Base-by-base conservation (phyloP, 129 eudicot genomes). In the Chrysanthemum makinoi region DNA sequence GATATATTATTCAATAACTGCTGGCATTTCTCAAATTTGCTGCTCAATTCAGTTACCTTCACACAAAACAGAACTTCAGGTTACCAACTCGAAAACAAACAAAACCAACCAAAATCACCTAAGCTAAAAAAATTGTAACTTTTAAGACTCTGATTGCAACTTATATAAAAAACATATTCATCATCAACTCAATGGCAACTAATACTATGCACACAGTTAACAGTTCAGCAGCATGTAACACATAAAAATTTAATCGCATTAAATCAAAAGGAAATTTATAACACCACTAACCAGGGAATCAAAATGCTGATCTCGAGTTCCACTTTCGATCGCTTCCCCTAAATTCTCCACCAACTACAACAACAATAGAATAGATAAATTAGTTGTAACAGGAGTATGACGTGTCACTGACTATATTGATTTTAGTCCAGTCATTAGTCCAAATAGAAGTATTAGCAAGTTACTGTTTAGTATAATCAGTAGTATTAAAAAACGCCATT, bases 321-420 rank as follows among this genome's bases (percentile, higher is more conserved):
- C 99, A 66, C 79, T 94, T 66, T 94, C 99, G 57, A 84, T 76
- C 0, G 84, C 93, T 46, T 88, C 96, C 0, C 91, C 93, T 43
- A 94, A 87, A 80, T 90, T 90, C 92, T 94, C 99, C 91, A 89
- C 99, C 85, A 90, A 78, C 99, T 94, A 81, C 2, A 77, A 61
- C n/a, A n/a, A n/a, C 6, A 68, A 46, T 48, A 35, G 62, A 56
- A 57, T 17, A 0, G n/a, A 48, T 22, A 15, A 28, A 8, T 39
- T 39, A 6, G 10, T 6, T 7, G 10, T 33, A 39, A 39, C 46
- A 39, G 46, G 10, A 39, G 10, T n/a, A n/a, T 28, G 33, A 28
- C 33, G 33, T 28, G 33, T 28, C 3, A 28, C 33, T 28, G 33
- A 28, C 33, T 28, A 28, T 2, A n/a, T 2, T 22, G 1, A 22